Conservation (phyloP, 2,329 filamentous ascomycete genomes). For the Fusarium sp. region DNA sequence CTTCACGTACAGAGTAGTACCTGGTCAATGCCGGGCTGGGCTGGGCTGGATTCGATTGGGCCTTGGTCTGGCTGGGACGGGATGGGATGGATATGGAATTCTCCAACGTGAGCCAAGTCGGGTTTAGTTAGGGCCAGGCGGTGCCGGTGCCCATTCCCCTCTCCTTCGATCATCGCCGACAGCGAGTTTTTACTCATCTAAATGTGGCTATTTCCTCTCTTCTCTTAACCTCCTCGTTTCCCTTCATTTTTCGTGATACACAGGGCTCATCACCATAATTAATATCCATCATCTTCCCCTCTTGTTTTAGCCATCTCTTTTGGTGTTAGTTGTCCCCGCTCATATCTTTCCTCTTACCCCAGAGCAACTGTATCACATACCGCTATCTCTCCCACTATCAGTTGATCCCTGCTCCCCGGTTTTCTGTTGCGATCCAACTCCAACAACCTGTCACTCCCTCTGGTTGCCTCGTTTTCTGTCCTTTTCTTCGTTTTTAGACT, state of each 20-base stretch:
- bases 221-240: not conserved
- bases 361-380: constrained; percentile 49
- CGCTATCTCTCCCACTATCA: constrained; percentile 51
- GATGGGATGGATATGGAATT: constrained; percentile 5
- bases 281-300: constrained; percentile 2
- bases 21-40: constrained; percentile 1
- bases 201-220: constrained; percentile 11
- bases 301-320: constrained; percentile 11
- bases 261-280: constrained; percentile 4
- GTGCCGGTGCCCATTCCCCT: constrained; percentile 34
- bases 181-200: constrained; percentile 25
- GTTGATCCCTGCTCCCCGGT: constrained; percentile 39
- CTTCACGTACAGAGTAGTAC: constrained; percentile 7
- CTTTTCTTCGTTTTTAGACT: constrained; percentile 6
- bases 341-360: constrained; percentile 50
- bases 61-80: not conserved
- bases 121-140: constrained; percentile 36
- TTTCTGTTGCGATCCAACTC: constrained; percentile 42
- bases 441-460: constrained; percentile 38
- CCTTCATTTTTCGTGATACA: constrained; percentile 1
- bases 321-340: constrained; percentile 35
- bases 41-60: constrained; percentile 18
- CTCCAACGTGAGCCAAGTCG: constrained; percentile 28
- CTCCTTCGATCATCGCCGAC: constrained; percentile 21
- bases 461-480: constrained; percentile 24